Evolutionary conservation across 352 stramenopile species (phyloP).

Genomic region (Phytophthora pseudosyringae): DNA sequence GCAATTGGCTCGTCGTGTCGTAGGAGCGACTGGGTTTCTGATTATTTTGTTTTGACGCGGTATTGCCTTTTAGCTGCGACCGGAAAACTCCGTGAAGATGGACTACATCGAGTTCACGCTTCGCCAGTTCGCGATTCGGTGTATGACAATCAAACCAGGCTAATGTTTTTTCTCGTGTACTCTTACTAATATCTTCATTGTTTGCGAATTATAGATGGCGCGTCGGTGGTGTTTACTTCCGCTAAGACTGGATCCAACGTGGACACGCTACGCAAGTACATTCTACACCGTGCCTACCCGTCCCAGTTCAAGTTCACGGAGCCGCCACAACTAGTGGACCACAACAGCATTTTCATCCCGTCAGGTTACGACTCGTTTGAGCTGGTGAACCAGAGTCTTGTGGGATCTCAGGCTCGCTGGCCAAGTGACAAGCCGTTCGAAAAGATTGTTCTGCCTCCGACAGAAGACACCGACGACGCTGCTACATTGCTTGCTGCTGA

Average conservation of each 20-base stretch:
- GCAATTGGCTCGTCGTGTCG: not conserved
- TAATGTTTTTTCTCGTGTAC: not conserved
- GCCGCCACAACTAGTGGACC: conserved; percentile 77
- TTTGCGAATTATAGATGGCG: conserved; percentile 54
- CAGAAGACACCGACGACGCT: conserved; percentile 44
- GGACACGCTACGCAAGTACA: conserved; percentile 77
- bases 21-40: not conserved
- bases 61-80: conserved; percentile 49
- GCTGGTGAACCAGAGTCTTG: conserved; percentile 77
- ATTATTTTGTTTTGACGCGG: not conserved
- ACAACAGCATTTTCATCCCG: conserved; percentile 73
- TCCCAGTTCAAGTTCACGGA: conserved; percentile 74
- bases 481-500: conserved; percentile 45
- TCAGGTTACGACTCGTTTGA: conserved; percentile 82
- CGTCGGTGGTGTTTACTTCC: conserved; percentile 82
- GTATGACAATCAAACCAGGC: conserved; percentile 36
- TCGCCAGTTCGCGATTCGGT: conserved; percentile 80
- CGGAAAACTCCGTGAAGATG: conserved; percentile 86
- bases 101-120: conserved; percentile 87
- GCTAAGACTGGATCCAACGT: conserved; percentile 79
- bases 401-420: conserved; percentile 81
- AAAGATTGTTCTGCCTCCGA: conserved; percentile 75
- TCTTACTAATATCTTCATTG: conserved; percentile 18
- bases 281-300: conserved; percentile 74
- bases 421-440: conserved; percentile 79